phyloP scores from a whole-genome alignment of 495 filamentous ascomycete species.

The Pseudoneurospora amorphoporcata region DNA sequence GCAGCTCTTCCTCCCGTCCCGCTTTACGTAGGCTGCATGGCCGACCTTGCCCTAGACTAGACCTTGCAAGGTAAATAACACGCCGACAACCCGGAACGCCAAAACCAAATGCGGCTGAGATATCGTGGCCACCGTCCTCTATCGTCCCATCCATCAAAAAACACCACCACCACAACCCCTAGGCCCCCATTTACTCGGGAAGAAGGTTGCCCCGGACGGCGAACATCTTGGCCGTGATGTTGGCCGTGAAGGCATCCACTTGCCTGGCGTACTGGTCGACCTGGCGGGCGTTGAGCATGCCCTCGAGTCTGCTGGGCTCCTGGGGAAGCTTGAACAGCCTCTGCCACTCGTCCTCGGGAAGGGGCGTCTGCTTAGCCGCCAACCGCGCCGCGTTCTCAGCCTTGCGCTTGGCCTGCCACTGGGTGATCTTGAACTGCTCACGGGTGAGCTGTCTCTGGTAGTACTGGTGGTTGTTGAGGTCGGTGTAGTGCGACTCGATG shows the following conservation, averaged over 20 bases:
- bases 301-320: conserved; percentile 86
- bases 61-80: conserved; percentile 15
- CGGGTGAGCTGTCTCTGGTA: conserved; percentile 91
- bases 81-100: conserved; percentile 22
- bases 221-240: conserved; percentile 94
- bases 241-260: conserved; percentile 91
- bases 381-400: conserved; percentile 79
- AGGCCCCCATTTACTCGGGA: conserved; percentile 28
- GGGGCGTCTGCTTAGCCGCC: conserved; percentile 74
- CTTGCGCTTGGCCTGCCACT: conserved; percentile 93
- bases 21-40: conserved; percentile 7
- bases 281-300: conserved; percentile 84
- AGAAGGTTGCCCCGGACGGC: conserved; percentile 69
- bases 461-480: conserved; percentile 98
- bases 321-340: conserved; percentile 92
- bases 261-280: conserved; percentile 97
- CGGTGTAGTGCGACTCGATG: conserved; percentile 95
- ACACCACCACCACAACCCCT: conserved; percentile 5
- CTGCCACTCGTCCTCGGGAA: conserved; percentile 98
- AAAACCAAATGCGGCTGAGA: conserved; percentile 22
- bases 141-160: conserved; percentile 4
- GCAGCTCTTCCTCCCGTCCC: background rate
- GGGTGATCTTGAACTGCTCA: conserved; percentile 90
- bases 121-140: conserved; percentile 3
- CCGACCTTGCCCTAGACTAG: conserved; percentile 8